A percentile compares a stretch with the other conserved stretches of the same genome.
Conservation (phyloP, 2,329 filamentous ascomycete genomes). For the Cercospora zeina region DNA sequence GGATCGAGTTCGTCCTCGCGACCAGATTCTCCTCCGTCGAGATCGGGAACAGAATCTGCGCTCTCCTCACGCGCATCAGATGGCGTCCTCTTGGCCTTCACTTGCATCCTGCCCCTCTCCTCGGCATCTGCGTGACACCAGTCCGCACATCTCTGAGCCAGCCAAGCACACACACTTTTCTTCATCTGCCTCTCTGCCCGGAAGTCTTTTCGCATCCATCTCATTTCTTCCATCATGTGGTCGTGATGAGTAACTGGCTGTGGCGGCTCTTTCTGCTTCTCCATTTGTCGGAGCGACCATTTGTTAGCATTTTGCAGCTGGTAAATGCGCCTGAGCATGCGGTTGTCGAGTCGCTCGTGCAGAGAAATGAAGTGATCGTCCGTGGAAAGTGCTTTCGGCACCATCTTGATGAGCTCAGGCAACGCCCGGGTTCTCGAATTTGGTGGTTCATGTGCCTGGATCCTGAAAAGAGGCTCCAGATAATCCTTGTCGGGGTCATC, state of each 20-base stretch:
- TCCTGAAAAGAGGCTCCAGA: slow-evolving; percentile 61
- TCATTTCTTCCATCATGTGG: slow-evolving; percentile 83
- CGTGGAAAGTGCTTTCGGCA: slow-evolving; percentile 87
- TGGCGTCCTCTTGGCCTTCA: slow-evolving; percentile 55
- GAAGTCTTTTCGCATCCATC: slow-evolving; percentile 98
- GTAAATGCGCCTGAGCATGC: slow-evolving; percentile 82
- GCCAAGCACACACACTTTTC: slow-evolving; percentile 71
- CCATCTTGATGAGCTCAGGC: slow-evolving; percentile 74
- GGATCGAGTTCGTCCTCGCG: slow-evolving; percentile 37
- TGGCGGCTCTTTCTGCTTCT: slow-evolving; percentile 77
- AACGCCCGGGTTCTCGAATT: slow-evolving; percentile 53
- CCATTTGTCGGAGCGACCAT: slow-evolving; percentile 88
- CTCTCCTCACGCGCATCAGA: slow-evolving; percentile 10
- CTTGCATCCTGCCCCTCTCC: slow-evolving; percentile 66
- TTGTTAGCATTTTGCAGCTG: slow-evolving; percentile 86
- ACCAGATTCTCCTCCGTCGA: slow-evolving; percentile 38
- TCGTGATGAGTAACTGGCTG: slow-evolving; percentile 81
- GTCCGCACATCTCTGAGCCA: slow-evolving; percentile 80
- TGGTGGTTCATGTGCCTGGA: slow-evolving; percentile 58
- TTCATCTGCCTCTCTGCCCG: slow-evolving; percentile 95
- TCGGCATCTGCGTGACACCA: slow-evolving; percentile 69
- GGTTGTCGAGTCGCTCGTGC: slow-evolving; percentile 82
- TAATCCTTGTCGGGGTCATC: slow-evolving; percentile 58
- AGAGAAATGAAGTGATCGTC: slow-evolving; percentile 79
- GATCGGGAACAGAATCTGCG: slow-evolving; percentile 32